These are phyloP conservation scores for Gleditsia sinensis DNA, from an alignment of 306 rosid genomes.

Conservation along the genomic window DNA sequence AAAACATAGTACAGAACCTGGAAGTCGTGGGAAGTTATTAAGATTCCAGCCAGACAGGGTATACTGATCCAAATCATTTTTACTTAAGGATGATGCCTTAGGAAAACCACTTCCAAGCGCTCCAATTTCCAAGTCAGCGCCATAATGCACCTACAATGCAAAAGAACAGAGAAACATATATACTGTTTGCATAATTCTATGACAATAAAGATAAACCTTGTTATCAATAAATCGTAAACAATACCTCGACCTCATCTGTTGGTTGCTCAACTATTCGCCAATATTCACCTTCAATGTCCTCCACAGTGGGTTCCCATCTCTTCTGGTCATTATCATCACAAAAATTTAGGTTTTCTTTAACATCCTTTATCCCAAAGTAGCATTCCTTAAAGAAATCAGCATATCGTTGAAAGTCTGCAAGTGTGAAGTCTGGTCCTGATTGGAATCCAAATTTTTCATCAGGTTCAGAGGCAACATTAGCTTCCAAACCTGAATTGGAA, in stretches of 20 bases:
- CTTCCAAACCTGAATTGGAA: constrained; percentile 51
- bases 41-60: constrained; percentile 91
- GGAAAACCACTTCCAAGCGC: constrained; percentile 92
- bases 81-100: constrained; percentile 54
- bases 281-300: constrained; percentile 94
- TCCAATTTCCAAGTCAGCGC: constrained; percentile 92
- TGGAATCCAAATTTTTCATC: constrained; percentile 87
- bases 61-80: constrained; percentile 52
- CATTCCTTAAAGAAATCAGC: constrained; percentile 66
- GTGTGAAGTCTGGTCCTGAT: constrained; percentile 74
- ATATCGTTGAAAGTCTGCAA: constrained; percentile 64
- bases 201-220: constrained; percentile 15
- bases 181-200: constrained; percentile 5
- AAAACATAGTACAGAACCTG: constrained; percentile 80
- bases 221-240: constrained; percentile 4
- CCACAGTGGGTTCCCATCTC: constrained; percentile 64
- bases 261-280: constrained; percentile 91
- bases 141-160: constrained; percentile 73
- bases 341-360: constrained; percentile 35
- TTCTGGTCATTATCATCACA: constrained; percentile 32
- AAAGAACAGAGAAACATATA: constrained; percentile 32
- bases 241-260: constrained; percentile 91
- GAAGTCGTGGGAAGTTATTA: constrained; percentile 82
- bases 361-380: constrained; percentile 66
- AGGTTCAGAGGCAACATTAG: constrained; percentile 54